These are phyloP conservation scores for Pulveroboletus ravenelii DNA, from an alignment of 768 basidiomycete species.

Conservation along the genomic window DNA sequence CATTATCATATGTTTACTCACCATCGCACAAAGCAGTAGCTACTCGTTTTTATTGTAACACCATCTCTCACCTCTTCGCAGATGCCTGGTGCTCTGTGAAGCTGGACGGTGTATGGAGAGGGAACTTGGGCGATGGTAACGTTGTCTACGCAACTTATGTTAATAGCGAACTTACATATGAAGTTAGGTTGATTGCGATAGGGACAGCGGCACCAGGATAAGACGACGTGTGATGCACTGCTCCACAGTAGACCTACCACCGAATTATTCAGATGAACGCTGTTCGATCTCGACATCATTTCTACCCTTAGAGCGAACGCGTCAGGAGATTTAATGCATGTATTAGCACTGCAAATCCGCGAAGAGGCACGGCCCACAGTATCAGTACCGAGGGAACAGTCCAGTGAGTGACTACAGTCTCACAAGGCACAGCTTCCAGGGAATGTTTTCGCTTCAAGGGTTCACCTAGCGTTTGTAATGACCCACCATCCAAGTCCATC, in stretches of 20 bases:
- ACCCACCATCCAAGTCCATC: constrained; percentile 57
- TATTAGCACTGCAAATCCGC: constrained; percentile 12
- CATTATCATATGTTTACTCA: constrained; percentile 29
- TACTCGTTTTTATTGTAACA: constrained; percentile 20
- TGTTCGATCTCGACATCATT: constrained; percentile 2
- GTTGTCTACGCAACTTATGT: background rate
- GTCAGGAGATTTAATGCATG: constrained; percentile 6
- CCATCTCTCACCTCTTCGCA: constrained; percentile 9
- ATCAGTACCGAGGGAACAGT: background rate
- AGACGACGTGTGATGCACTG: background rate
- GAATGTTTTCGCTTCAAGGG: constrained; percentile 65
- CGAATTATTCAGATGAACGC: background rate
- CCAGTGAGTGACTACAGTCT: constrained; percentile 4
- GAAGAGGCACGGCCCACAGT: background rate
- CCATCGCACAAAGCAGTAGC: constrained; percentile 13
- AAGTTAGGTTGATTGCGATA: constrained; percentile 1
- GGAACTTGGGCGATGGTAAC: constrained; percentile 12
- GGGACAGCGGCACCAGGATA: background rate
- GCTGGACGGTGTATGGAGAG: background rate
- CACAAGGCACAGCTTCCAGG: constrained; percentile 48
- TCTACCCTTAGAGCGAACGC: constrained; percentile 3
- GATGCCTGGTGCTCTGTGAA: constrained; percentile 12
- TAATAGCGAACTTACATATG: background rate
- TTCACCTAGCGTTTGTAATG: constrained; percentile 63
- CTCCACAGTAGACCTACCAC: constrained; percentile 6